These are phyloP conservation scores for Botryococcus braunii DNA, from an alignment of 163 green algal species.

Conservation along the genomic window DNA sequence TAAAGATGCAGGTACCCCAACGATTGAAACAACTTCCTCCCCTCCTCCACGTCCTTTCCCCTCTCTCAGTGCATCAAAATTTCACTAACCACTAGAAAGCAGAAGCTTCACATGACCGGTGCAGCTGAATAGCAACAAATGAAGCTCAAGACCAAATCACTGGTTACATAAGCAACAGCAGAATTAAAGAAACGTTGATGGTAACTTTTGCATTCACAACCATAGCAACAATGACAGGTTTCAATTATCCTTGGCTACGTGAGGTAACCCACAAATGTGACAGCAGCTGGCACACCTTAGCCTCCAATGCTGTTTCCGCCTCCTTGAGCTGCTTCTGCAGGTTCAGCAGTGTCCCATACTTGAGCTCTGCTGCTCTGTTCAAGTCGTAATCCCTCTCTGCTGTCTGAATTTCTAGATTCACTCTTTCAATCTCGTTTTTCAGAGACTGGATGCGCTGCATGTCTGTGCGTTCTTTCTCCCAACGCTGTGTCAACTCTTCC, in stretches of 20 bases:
- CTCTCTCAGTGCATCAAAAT: no score
- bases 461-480: conserved; percentile 44
- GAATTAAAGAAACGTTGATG: no score
- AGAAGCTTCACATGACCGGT: no score
- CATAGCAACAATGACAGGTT: not conserved
- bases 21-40: no score
- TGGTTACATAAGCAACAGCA: no score
- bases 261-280: no score
- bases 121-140: not conserved
- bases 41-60: no score
- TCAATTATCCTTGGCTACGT: not conserved
- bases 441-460: conserved; percentile 50
- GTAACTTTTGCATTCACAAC: no score
- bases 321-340: conserved; percentile 61
- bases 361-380: conserved; percentile 61
- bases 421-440: conserved; percentile 82
- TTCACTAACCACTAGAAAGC: no score
- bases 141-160: conserved; percentile 1
- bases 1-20: no score
- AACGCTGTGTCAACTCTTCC: conserved; percentile 50
- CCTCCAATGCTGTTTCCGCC: conserved; percentile 44
- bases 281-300: conserved; percentile 3
- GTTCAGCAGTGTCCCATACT: conserved; percentile 66
- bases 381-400: conserved; percentile 91
- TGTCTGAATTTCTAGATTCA: conserved; percentile 73